phyloP scores from a whole-genome alignment of 495 filamentous ascomycete species.

The Annulohypoxylon stygium region DNA sequence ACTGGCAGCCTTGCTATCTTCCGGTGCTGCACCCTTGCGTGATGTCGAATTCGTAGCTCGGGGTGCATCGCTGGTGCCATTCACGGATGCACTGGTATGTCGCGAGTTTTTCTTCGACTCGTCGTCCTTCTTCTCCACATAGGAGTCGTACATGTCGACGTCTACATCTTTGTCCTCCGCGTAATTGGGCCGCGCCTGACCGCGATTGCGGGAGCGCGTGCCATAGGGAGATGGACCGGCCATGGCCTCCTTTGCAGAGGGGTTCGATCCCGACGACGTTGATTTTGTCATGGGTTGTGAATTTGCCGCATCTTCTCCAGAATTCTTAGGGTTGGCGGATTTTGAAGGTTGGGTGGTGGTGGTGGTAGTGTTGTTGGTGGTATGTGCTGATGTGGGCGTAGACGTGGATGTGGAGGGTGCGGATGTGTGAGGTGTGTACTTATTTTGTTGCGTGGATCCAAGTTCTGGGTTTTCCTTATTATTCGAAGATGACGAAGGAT shows the following conservation, averaged over 20 bases:
- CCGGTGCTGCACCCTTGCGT: conserved; percentile 59
- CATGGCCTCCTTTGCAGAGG: conserved; percentile 55
- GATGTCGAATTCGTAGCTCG: conserved; percentile 59
- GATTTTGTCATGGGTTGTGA: conserved; percentile 63
- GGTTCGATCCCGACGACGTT: conserved; percentile 55
- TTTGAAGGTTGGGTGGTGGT: conserved; percentile 36
- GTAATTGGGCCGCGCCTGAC: conserved; percentile 87
- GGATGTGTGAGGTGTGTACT: conserved; percentile 47
- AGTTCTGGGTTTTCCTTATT: conserved; percentile 48
- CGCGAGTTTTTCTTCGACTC: conserved; percentile 64
- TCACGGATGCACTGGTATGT: conserved; percentile 51
- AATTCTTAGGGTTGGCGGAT: conserved; percentile 44
- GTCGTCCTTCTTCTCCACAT: conserved; percentile 64
- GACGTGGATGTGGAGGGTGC: conserved; percentile 31
- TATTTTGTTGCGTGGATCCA: conserved; percentile 48
- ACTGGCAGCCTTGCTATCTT: conserved; percentile 59
- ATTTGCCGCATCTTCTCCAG: conserved; percentile 47
- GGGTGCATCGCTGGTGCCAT: conserved; percentile 47
- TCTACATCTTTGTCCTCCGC: conserved; percentile 96
- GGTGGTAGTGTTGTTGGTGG: conserved; percentile 31
- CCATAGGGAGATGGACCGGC: conserved; percentile 79
- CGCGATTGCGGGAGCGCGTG: conserved; percentile 93
- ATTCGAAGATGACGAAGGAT: conserved; percentile 53
- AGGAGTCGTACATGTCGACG: conserved; percentile 73
- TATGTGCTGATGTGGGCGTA: conserved; percentile 33